These are phyloP conservation scores for Crithidia mellificae DNA, from an alignment of 208 protist species.

Conservation along the genomic window DNA sequence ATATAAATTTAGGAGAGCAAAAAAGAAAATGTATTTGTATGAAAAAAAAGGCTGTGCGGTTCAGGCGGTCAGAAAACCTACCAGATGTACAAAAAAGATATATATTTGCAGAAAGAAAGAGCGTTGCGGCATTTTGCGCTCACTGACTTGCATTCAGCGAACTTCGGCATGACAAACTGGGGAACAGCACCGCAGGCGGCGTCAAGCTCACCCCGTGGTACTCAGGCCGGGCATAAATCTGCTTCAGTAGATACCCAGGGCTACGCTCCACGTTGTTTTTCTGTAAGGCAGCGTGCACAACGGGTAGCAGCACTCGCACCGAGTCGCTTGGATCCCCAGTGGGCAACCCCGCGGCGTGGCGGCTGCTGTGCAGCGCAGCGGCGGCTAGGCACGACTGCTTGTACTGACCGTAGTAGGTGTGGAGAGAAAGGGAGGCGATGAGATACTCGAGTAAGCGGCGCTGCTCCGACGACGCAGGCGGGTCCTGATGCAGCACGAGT, in stretches of 20 bases:
- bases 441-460: slow-evolving; percentile 55
- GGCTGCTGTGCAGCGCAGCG: slow-evolving; percentile 66
- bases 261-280: slow-evolving; percentile 28
- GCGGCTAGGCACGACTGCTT: slow-evolving; percentile 55
- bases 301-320: slow-evolving; percentile 45
- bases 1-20: not conserved
- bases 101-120: not conserved
- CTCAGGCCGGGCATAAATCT: slow-evolving; percentile 42
- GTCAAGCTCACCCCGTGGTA: slow-evolving; percentile 50
- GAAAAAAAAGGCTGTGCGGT: not conserved
- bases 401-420: slow-evolving; percentile 64
- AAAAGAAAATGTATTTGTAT: not conserved
- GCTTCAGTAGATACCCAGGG: slow-evolving; percentile 39
- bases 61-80: too few species aligned
- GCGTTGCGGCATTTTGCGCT: not conserved
- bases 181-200: slow-evolving; percentile 28
- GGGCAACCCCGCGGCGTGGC: slow-evolving; percentile 36
- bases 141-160: slow-evolving; percentile 27
- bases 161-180: slow-evolving; percentile 26
- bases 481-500: slow-evolving; percentile 69
- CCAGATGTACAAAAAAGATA: slow-evolving; percentile 6
- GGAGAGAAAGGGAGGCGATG: slow-evolving; percentile 53
- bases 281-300: slow-evolving; percentile 35
- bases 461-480: slow-evolving; percentile 51
- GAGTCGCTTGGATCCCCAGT: slow-evolving; percentile 42